phyloP scores from a whole-genome alignment of 768 basidiomycete species.

The Clitopilus passeckerianus region DNA sequence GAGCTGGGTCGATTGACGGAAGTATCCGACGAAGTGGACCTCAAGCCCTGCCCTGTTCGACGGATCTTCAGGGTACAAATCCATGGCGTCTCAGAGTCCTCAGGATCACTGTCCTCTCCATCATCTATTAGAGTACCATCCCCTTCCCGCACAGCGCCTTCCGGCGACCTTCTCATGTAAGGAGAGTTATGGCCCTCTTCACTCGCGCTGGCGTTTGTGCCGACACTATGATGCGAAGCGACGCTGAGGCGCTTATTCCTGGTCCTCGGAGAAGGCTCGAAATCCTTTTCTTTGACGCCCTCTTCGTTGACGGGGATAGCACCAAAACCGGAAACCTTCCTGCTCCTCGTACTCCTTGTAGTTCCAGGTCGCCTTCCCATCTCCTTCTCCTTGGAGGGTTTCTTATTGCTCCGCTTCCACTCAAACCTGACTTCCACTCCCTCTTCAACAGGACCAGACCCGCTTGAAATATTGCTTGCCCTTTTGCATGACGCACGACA shows the following conservation, averaged over 20 bases:
- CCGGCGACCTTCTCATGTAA: neutral
- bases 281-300: neutral
- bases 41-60: constrained; percentile 17
- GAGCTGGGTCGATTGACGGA: neutral
- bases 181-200: constrained; percentile 13
- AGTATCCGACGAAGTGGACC: constrained; percentile 6
- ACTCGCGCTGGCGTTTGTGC: constrained; percentile 22
- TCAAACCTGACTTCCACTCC: constrained; percentile 74
- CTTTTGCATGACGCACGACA: constrained; percentile 11
- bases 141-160: constrained; percentile 3
- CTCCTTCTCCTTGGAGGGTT: constrained; percentile 43
- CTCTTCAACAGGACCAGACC: constrained; percentile 17
- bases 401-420: constrained; percentile 52
- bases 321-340: neutral
- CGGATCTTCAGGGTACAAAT: constrained; percentile 77
- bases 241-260: constrained; percentile 29
- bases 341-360: constrained; percentile 7
- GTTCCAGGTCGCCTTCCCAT: constrained; percentile 8
- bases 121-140: constrained; percentile 34
- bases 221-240: constrained; percentile 32
- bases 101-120: constrained; percentile 86
- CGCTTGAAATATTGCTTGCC: neutral
- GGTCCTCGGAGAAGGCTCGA: neutral
- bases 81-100: constrained; percentile 97
- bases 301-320: constrained; percentile 2